Conservation (phyloP, 371 early-diverging fungal genomes). For the Dichotomocladium elegans region DNA sequence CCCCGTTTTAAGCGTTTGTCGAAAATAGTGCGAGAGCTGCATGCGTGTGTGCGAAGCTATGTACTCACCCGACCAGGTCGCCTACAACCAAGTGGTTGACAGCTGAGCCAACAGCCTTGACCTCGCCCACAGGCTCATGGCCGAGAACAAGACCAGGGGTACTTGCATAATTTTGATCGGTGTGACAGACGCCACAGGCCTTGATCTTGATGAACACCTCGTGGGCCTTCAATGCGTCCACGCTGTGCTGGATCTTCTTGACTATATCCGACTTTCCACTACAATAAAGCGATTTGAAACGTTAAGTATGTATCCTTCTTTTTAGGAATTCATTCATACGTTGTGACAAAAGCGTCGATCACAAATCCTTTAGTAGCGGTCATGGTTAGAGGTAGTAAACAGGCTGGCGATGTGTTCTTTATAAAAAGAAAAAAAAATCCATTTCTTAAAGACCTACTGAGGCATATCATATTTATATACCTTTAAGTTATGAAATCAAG, state of each 20-base stretch:
- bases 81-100: constrained; percentile 45
- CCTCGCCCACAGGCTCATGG: constrained; percentile 49
- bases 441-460: too few relatives aligned
- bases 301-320: too few relatives aligned
- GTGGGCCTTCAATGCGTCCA: constrained; percentile 6
- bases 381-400: too few relatives aligned
- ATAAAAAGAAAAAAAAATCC: too few relatives aligned
- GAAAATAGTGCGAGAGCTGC: neutral
- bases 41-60: too few relatives aligned
- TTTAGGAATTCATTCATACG: neutral
- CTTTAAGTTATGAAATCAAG: too few relatives aligned
- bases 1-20: neutral
- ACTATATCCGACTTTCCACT: constrained; percentile 14
- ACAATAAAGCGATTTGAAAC: neutral
- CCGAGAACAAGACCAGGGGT: constrained; percentile 30
- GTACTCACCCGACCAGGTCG: constrained; percentile 44
- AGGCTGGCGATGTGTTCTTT: too few relatives aligned
- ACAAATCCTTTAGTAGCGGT: constrained; percentile 6
- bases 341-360: constrained; percentile 13
- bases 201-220: constrained; percentile 39
- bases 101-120: constrained; percentile 33
- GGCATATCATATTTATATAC: too few relatives aligned
- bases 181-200: constrained; percentile 56
- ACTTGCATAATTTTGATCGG: constrained; percentile 34
- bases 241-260: constrained; percentile 11